Evolutionary conservation across 331 rosid species (phyloP).

Genomic region (Dryas integrifolia): DNA sequence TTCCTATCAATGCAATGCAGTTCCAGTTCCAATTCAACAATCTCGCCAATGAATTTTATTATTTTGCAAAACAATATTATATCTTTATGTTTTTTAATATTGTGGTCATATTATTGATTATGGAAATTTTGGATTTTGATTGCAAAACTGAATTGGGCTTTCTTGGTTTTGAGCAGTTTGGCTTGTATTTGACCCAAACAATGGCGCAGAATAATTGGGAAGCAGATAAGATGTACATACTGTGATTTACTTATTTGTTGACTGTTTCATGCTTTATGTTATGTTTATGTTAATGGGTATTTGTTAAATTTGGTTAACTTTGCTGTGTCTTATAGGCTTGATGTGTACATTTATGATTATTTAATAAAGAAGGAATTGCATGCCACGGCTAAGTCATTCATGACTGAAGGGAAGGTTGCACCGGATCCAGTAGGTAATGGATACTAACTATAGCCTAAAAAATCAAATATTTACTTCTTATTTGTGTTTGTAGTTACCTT

Average conservation of each 20-base stretch:
- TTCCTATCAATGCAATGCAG: constrained; percentile 34
- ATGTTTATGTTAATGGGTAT: constrained; percentile 13
- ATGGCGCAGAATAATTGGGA: constrained; percentile 98
- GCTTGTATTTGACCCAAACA: constrained; percentile 25
- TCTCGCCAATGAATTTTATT: neutral
- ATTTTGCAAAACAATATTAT: neutral
- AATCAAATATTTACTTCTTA: neutral
- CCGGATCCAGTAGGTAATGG: constrained; percentile 91
- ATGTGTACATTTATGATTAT: constrained; percentile 90
- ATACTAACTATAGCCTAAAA: neutral
- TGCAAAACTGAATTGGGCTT: constrained; percentile 20
- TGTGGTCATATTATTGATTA: neutral
- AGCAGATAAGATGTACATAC: constrained; percentile 89
- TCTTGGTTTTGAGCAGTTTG: constrained; percentile 34
- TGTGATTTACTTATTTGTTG: constrained; percentile 11
- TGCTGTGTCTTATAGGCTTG: constrained; percentile 61
- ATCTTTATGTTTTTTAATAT: neutral
- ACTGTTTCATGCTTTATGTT: neutral
- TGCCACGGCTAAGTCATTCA: constrained; percentile 87
- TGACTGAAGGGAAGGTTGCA: constrained; percentile 93
- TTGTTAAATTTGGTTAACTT: constrained; percentile 5
- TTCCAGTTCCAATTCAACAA: constrained; percentile 14
- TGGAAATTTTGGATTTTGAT: constrained; percentile 16
- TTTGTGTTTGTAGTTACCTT: neutral
- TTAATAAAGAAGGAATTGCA: constrained; percentile 86